Conservation (phyloP, 2,329 filamentous ascomycete species). For the Claviceps citrina region DNA sequence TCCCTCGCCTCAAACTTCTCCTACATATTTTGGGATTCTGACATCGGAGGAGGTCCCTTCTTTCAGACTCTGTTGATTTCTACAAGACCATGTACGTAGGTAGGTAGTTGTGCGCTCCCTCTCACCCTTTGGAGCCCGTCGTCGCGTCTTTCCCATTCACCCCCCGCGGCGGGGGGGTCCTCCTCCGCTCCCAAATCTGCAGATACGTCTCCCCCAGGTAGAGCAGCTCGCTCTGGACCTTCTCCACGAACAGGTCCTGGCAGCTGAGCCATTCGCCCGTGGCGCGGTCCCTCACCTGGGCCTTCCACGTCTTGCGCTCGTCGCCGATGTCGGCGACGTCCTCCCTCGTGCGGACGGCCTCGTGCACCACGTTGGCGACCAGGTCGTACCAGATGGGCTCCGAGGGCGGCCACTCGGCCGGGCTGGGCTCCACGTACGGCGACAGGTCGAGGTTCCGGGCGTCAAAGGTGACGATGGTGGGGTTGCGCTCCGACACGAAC, state of each 20-base stretch:
- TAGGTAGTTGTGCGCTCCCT: too few relatives aligned
- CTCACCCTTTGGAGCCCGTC: too few relatives aligned
- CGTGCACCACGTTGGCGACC: constrained; percentile 86
- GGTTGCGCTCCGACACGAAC: constrained; percentile 89
- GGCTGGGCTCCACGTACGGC: constrained; percentile 83
- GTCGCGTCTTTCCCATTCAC: not conserved
- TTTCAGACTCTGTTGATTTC: too few relatives aligned
- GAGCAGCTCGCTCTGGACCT: constrained; percentile 72
- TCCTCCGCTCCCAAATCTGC: constrained; percentile 87
- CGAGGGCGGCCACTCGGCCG: constrained; percentile 48
- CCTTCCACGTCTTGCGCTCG: constrained; percentile 81
- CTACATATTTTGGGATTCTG: too few relatives aligned
- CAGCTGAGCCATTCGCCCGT: constrained; percentile 81
- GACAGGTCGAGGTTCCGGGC: constrained; percentile 68
- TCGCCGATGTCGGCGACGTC: constrained; percentile 84
- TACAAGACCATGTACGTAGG: too few relatives aligned
- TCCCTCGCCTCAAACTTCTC: too few relatives aligned
- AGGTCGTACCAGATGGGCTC: constrained; percentile 92
- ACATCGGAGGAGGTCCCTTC: too few relatives aligned
- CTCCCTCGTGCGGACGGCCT: constrained; percentile 60
- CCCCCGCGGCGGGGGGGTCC: constrained; percentile 18
- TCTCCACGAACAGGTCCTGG: constrained; percentile 87
- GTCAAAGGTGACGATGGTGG: constrained; percentile 94
- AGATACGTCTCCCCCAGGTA: constrained; percentile 90
- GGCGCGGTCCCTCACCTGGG: constrained; percentile 70